Percentiles rank a stretch among this genome's conserved stretches.
phyloP scores from a whole-genome alignment of 331 rosid genomes.

The Rosa hybrid region DNA sequence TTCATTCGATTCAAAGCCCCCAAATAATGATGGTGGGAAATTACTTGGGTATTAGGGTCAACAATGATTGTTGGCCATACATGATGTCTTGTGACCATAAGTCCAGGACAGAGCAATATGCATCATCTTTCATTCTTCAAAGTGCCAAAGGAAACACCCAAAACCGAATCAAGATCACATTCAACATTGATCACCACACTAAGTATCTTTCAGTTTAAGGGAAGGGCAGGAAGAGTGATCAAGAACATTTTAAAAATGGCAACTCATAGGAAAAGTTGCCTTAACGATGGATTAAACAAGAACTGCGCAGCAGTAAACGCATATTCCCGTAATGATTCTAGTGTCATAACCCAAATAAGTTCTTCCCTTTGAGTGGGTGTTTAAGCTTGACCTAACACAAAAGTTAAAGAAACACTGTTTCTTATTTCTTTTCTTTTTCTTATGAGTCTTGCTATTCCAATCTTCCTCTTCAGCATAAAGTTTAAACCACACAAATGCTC shows the following conservation, averaged over 20 bases:
- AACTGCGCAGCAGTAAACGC: background rate
- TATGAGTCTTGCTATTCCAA: background rate
- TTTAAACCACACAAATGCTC: background rate
- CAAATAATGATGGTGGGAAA: background rate
- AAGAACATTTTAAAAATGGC: background rate
- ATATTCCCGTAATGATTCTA: background rate
- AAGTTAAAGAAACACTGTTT: too few species aligned
- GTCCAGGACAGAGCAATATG: background rate
- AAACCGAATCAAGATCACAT: too few species aligned
- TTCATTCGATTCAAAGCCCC: background rate
- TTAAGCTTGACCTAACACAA: too few species aligned
- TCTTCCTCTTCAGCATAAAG: background rate
- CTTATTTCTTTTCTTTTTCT: background rate
- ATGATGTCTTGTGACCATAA: background rate
- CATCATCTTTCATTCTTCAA: background rate
- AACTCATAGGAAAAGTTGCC: background rate
- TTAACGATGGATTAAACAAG: background rate
- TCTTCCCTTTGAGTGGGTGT: background rate
- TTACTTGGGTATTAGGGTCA: background rate
- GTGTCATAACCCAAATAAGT: background rate
- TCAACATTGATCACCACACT: background rate
- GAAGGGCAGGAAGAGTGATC: background rate
- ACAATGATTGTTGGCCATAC: background rate
- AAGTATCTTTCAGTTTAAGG: background rate
- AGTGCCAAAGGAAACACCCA: background rate